Conservation (phyloP, 768 basidiomycete species). For the Leucosporidium creatinivorum region DNA sequence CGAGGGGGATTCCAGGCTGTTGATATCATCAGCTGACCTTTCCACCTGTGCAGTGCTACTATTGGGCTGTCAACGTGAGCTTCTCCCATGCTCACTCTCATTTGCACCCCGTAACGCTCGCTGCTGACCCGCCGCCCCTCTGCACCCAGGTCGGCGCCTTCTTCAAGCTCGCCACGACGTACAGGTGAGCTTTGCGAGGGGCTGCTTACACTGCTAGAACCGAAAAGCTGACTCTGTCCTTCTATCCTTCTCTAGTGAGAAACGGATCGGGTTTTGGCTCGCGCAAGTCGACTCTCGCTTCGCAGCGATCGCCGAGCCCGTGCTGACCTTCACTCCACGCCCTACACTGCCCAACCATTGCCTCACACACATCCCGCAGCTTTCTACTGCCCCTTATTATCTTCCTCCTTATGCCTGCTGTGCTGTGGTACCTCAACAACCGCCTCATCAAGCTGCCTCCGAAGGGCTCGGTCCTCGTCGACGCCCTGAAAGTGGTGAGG, state of each 20-base stretch:
- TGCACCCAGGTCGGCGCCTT: conserved; percentile 54
- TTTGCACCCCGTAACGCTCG: too few relatives aligned
- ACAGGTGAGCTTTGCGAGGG: conserved; percentile 6
- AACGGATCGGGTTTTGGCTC: conserved; percentile 41
- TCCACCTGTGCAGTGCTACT: background rate
- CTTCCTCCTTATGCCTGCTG: conserved; percentile 34
- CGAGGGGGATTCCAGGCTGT: too few relatives aligned
- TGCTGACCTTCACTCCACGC: too few relatives aligned
- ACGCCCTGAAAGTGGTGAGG: background rate
- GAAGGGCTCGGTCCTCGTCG: conserved; percentile 33
- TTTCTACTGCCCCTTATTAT: conserved; percentile 37
- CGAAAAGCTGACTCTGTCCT: too few relatives aligned
- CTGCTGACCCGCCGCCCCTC: too few relatives aligned
- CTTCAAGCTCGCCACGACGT: conserved; percentile 16
- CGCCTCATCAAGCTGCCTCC: conserved; percentile 36
- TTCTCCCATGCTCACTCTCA: too few relatives aligned
- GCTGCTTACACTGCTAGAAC: too few relatives aligned
- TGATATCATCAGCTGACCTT: too few relatives aligned
- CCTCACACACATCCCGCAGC: too few relatives aligned
- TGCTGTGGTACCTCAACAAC: conserved; percentile 34
- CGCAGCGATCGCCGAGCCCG: too few relatives aligned
- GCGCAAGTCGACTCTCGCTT: conserved; percentile 5
- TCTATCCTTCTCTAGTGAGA: conserved; percentile 22
- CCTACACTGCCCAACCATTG: too few relatives aligned
- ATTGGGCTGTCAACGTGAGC: conserved; percentile 52